phyloP scores from a whole-genome alignment of 1,284 basidiomycete genomes.

The Cyathus olla region DNA sequence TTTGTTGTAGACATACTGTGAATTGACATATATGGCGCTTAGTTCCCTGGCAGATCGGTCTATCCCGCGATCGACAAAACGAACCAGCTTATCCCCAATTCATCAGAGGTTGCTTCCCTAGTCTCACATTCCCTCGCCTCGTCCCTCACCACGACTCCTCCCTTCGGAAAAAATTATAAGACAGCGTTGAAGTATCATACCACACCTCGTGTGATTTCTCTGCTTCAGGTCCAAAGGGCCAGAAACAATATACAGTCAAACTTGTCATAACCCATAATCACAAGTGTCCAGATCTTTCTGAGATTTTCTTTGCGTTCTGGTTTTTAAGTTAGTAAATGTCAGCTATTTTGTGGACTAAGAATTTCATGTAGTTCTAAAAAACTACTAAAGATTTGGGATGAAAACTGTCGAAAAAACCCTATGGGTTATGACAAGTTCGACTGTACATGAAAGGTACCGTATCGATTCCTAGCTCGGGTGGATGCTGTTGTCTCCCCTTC shows the following conservation, averaged over 20 bases:
- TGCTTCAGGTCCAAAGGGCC: slow-evolving; percentile 53
- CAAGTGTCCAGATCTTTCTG: no score
- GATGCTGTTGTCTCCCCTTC: no score
- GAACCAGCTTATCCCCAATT: slow-evolving; percentile 79
- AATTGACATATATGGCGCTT: not conserved
- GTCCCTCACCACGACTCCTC: slow-evolving; percentile 75
- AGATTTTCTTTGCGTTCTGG: no score
- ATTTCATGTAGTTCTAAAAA: no score
- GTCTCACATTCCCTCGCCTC: slow-evolving; percentile 86
- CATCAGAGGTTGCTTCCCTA: slow-evolving; percentile 79
- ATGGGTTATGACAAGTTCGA: no score
- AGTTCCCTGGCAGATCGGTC: slow-evolving; percentile 86
- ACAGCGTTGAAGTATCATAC: slow-evolving; percentile 69
- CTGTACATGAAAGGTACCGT: no score
- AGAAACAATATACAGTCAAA: slow-evolving; percentile 23
- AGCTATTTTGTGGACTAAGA: no score
- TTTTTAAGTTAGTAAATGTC: no score
- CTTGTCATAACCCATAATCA: no score
- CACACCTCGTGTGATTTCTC: slow-evolving; percentile 71
- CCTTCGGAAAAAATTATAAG: slow-evolving; percentile 68
- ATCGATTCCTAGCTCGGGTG: no score
- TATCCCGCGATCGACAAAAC: slow-evolving; percentile 72
- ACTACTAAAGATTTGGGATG: no score
- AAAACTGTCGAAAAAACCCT: no score
- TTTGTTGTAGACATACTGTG: not conserved